phyloP scores from a whole-genome alignment of 345 rosid genomes.

The Boechera divaricarpa region DNA sequence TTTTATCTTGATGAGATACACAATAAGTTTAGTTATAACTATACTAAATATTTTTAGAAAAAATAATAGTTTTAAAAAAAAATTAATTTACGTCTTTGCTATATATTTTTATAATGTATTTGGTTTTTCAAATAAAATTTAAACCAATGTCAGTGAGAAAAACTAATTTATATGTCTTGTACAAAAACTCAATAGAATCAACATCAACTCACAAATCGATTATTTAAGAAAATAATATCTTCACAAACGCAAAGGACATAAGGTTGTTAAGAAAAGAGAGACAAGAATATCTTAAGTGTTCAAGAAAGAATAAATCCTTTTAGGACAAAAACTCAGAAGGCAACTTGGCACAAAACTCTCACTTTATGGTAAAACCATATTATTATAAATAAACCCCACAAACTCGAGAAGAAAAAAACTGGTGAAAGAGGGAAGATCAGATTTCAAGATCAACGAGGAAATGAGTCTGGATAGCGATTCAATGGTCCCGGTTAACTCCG shows the following conservation, averaged over 20 bases:
- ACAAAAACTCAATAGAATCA: background rate
- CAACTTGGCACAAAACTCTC: conserved; percentile 39
- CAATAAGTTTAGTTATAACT: too few relatives aligned
- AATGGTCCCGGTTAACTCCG: conserved; percentile 12
- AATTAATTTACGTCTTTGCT: background rate
- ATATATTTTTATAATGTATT: background rate
- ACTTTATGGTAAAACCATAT: conserved; percentile 46
- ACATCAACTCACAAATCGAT: background rate
- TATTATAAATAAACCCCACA: conserved; percentile 21
- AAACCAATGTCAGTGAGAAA: background rate
- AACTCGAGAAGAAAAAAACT: background rate
- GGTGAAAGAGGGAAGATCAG: background rate
- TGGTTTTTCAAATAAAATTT: background rate
- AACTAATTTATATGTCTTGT: background rate
- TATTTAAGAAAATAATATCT: background rate
- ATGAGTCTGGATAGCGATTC: conserved; percentile 56
- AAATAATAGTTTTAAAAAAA: too few relatives aligned
- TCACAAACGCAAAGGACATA: conserved; percentile 1
- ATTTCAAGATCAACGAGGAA: conserved; percentile 24
- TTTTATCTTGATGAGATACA: too few relatives aligned
- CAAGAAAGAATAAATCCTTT: conserved; percentile 52
- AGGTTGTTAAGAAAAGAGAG: conserved; percentile 31
- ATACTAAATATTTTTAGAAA: too few relatives aligned
- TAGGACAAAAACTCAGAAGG: conserved; percentile 36
- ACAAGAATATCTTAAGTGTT: conserved; percentile 31